Base-by-base conservation (phyloP, 805 yeast genomes). In the Suhomyces vadensis region DNA sequence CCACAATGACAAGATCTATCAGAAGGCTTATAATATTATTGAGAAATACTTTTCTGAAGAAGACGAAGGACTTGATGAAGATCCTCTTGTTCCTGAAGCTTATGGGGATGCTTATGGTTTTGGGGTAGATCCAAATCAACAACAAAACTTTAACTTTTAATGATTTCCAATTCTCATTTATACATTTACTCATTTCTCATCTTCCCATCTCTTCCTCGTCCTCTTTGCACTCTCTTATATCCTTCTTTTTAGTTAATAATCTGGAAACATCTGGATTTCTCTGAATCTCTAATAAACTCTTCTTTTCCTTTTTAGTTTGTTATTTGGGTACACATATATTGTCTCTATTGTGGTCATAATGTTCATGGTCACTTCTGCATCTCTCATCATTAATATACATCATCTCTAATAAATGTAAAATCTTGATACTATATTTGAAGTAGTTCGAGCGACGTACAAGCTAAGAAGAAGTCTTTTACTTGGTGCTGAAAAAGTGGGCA, bases 21-120 rank as follows among this genome's bases (percentile, higher is more conserved):
- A 86, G 63, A 91, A 90, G 73, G 95, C 98, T 25, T 94, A 79
- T 73, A 74, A 74, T 54, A 88, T 94, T 60, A 90, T 94, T 67
- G 96, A 88, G 61, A 88, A 86, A 56, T 94, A 89, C 71, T 94
- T 94, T 71, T 77, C 85, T 42, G 95, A 84, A 43, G 95, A 87
- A 39, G 81, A 78, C 44, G 96, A 78, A 38, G 79, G 73, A 42
- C 73, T 81, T 48, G 95, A 87, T 57, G 75, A 71, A 42, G 77
- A 75, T 44, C 86, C 83, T 31, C 75, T 87, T 69, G 87, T 84
- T 51, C 92, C 92, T 31, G 81, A 78, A 55, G 79, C 83, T 43
- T 79, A 82, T 47, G 96, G 95, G 35, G 89, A 86, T 56, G 83
- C 92, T 39, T 94, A 86, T 67, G 89, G 90, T 1, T 94, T 94